These are phyloP conservation scores for Sonneratia alba DNA, from an alignment of 345 rosid genomes.

Conservation along the genomic window DNA sequence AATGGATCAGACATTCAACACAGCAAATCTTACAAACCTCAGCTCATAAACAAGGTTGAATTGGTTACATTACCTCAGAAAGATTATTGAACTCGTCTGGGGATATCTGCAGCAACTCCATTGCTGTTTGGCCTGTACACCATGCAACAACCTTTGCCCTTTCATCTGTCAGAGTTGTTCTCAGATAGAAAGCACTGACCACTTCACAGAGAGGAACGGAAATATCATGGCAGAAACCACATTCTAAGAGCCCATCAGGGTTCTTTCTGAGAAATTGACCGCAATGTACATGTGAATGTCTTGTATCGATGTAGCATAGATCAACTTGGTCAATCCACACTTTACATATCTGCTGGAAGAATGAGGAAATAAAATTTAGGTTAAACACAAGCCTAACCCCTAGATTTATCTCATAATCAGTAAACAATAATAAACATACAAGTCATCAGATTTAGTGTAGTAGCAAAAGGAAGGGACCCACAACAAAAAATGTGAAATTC, in stretches of 20 bases:
- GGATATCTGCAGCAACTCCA: slow-evolving; percentile 80
- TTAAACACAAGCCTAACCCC: too few species aligned
- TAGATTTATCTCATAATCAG: too few species aligned
- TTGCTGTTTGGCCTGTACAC: slow-evolving; percentile 80
- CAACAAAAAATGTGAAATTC: background rate
- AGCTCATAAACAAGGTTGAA: background rate
- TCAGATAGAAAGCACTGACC: slow-evolving; percentile 54
- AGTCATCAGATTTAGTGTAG: background rate
- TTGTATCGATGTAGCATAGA: slow-evolving; percentile 49
- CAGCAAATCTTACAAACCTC: background rate
- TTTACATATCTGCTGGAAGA: slow-evolving; percentile 45
- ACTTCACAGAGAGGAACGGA: slow-evolving; percentile 29
- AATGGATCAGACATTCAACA: background rate
- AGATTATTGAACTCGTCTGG: slow-evolving; percentile 74
- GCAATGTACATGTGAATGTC: slow-evolving; percentile 48
- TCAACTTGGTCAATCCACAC: slow-evolving; percentile 67
- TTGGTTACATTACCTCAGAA: slow-evolving; percentile 50
- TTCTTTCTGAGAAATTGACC: slow-evolving; percentile 54
- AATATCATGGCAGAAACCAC: slow-evolving; percentile 54
- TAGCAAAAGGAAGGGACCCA: background rate
- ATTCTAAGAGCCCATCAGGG: slow-evolving; percentile 27
- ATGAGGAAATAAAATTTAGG: background rate
- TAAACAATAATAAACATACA: too few species aligned
- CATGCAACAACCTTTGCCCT: slow-evolving; percentile 48
- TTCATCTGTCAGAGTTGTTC: slow-evolving; percentile 61